Conservation (phyloP, 805 yeast species). For the Cyberlindnera euphorbiiphila region DNA sequence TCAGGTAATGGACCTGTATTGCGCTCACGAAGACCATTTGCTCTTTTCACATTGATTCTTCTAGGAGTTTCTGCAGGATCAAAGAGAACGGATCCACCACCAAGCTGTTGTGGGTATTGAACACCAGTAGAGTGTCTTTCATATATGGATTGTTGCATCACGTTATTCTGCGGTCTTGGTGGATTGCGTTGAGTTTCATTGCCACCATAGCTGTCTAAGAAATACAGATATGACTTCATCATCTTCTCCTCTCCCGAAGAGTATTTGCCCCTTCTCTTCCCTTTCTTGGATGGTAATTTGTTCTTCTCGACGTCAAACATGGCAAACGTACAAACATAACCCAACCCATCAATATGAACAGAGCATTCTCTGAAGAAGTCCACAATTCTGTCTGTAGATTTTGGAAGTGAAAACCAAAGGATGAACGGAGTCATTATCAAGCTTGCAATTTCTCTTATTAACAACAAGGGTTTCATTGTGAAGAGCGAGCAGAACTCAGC, state of each 20-base stretch:
- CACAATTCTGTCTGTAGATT: conserved; percentile 66
- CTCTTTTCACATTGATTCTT: conserved; percentile 1
- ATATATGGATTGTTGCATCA: conserved; percentile 10
- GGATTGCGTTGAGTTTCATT: conserved; percentile 32
- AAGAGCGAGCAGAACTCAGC: conserved; percentile 76
- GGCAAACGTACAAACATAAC: conserved; percentile 91
- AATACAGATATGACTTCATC: conserved; percentile 86
- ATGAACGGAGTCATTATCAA: conserved; percentile 83
- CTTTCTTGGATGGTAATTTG: conserved; percentile 34
- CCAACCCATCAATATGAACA: conserved; percentile 89
- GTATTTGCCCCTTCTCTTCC: conserved; percentile 33
- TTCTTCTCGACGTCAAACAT: conserved; percentile 78
- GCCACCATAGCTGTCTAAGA: conserved; percentile 76
- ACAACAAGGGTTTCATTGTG: conserved; percentile 65
- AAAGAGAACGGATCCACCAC: conserved; percentile 8
- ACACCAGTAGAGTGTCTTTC: conserved; percentile 6
- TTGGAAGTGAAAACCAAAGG: conserved; percentile 80
- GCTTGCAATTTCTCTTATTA: conserved; percentile 77
- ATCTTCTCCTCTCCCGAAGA: conserved; percentile 68
- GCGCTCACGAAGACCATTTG: conserved; percentile 8
- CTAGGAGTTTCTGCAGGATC: conserved; percentile 11
- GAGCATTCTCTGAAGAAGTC: conserved; percentile 91
- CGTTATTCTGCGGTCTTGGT: conserved; percentile 6
- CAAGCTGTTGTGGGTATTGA: conserved; percentile 6
- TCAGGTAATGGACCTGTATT: conserved; percentile 1